A percentile compares a stretch with the other conserved stretches of the same genome.
phyloP scores from a whole-genome alignment of 2,329 filamentous ascomycete genomes.

The Domatiomyces catenatus region DNA sequence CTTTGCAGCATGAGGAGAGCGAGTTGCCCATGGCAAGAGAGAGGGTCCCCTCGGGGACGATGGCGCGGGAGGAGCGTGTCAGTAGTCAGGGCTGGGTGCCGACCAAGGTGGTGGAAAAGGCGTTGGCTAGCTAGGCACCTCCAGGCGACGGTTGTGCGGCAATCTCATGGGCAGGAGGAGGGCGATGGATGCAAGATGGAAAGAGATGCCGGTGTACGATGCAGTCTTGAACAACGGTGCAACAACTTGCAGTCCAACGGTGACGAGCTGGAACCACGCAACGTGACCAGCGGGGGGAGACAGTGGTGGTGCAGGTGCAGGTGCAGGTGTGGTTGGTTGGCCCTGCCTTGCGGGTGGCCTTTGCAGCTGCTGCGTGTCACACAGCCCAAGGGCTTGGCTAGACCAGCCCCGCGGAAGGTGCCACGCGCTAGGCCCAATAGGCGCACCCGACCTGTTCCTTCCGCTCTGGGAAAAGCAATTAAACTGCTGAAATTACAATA shows the following conservation, averaged over 20 bases:
- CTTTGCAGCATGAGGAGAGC: slow-evolving; percentile 18
- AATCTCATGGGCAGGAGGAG: neutral
- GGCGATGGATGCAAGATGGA: neutral
- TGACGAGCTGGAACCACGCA: neutral
- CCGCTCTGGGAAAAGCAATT: neutral
- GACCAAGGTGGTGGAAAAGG: neutral
- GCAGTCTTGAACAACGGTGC: neutral
- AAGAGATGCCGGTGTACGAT: neutral
- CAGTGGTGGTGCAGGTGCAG: too few relatives aligned
- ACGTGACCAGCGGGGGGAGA: neutral
- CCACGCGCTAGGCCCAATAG: neutral
- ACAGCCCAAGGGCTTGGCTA: neutral
- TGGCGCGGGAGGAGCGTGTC: neutral
- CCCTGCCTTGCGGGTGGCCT: neutral
- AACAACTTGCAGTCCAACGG: neutral
- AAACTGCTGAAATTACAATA: neutral
- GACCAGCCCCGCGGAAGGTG: neutral
- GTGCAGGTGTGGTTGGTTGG: neutral
- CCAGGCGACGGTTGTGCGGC: neutral
- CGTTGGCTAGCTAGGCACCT: neutral
- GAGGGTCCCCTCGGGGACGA: slow-evolving; percentile 10
- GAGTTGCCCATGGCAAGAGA: slow-evolving; percentile 18
- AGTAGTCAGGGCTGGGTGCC: neutral
- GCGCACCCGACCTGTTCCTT: neutral
- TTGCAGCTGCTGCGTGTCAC: neutral